Evolutionary conservation across 371 early-diverging fungal species (phyloP).

Genomic region (Fennellomyces sp.): DNA sequence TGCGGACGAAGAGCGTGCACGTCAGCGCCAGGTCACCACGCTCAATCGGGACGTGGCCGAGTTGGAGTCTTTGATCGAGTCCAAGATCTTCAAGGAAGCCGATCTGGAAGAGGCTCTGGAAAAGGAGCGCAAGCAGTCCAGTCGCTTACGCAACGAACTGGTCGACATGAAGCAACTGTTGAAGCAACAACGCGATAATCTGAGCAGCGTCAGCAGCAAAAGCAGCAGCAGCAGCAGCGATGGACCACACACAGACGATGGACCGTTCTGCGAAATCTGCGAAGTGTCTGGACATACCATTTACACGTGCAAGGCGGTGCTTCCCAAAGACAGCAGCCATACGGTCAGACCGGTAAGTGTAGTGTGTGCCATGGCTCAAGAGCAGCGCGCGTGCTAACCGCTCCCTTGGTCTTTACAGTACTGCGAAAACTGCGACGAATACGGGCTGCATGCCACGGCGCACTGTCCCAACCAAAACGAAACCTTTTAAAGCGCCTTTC

Average conservation of each 20-base stretch:
- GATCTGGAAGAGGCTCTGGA: conserved; percentile 73
- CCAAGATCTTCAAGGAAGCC: conserved; percentile 75
- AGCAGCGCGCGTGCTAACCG: background rate
- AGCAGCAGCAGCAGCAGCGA: conserved; percentile 11
- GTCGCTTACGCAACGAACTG: conserved; percentile 55
- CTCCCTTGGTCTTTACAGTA: conserved; percentile 3
- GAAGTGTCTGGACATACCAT: conserved; percentile 70
- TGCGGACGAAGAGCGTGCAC: conserved; percentile 57
- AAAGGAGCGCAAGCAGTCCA: conserved; percentile 52
- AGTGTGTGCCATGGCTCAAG: no score
- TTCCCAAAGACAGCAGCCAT: conserved; percentile 7
- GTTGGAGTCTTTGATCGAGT: conserved; percentile 73
- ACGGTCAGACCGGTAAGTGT: conserved; percentile 13
- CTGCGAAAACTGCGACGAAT: conserved; percentile 27
- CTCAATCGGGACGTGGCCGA: conserved; percentile 73
- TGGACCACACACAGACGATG: conserved; percentile 15
- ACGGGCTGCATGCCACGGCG: conserved; percentile 18
- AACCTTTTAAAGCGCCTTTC: conserved; percentile 15
- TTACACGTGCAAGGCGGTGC: conserved; percentile 61
- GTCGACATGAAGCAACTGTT: conserved; percentile 37
- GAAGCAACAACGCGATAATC: conserved; percentile 3
- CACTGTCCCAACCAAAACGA: conserved; percentile 26
- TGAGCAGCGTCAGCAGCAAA: conserved; percentile 1
- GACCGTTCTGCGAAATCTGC: conserved; percentile 68
- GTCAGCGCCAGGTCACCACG: conserved; percentile 56